Evolutionary conservation across 2,329 filamentous ascomycete species (phyloP).

Genomic region (Fusarium sp.): DNA sequence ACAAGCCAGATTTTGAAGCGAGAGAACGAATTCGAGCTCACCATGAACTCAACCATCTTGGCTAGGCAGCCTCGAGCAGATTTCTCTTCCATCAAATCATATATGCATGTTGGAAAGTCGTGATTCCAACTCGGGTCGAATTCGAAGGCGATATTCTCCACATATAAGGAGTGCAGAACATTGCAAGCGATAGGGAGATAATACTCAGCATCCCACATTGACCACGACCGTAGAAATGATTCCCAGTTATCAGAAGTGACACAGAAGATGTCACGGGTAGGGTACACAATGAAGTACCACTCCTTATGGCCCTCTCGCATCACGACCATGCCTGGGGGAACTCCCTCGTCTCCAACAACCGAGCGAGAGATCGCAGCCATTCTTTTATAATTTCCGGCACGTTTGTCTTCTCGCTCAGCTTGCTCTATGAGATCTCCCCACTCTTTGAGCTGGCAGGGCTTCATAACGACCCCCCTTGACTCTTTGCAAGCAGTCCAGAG

Average conservation of each 20-base stretch:
- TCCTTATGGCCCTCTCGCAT: not conserved
- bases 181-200: not conserved
- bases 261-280: not conserved
- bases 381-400: not conserved
- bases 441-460: conserved; percentile 9
- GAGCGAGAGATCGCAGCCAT: not conserved
- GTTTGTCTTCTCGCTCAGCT: not conserved
- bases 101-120: not conserved
- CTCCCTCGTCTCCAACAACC: not conserved
- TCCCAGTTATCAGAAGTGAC: not conserved
- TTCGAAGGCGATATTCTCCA: not conserved
- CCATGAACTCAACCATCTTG: not conserved
- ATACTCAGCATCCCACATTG: not conserved
- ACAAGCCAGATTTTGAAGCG: not conserved
- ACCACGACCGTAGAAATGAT: not conserved
- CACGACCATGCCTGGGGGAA: not conserved
- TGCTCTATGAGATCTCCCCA: not conserved
- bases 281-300: not conserved
- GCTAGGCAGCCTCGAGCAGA: not conserved
- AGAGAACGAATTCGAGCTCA: rapidly evolving
- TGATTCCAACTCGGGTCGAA: conserved; percentile 3
- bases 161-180: not conserved
- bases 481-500: conserved; percentile 11
- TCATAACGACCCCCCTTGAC: not conserved
- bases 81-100: not conserved